Evolutionary conservation across 179 eudicot species (phyloP).

Genomic region (Carnegiea gigantea): DNA sequence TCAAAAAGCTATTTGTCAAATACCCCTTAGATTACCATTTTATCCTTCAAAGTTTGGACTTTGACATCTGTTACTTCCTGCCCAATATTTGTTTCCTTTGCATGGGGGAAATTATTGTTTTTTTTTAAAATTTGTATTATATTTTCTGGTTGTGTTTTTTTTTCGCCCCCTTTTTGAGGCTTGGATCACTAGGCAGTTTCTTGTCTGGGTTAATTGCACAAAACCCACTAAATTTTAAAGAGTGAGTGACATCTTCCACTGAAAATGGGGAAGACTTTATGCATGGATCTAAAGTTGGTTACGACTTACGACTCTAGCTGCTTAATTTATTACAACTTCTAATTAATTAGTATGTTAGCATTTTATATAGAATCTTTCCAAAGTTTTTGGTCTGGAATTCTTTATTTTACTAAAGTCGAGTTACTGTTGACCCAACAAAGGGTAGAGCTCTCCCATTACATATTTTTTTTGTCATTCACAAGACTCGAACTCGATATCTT

Average conservation of each 20-base stretch:
- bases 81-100: not conserved
- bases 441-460: not conserved
- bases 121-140: not conserved
- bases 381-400: too few relatives aligned
- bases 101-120: not conserved
- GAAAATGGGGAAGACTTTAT: conserved; percentile 4
- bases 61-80: conserved; percentile 8
- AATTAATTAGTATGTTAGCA: too few relatives aligned
- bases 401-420: too few relatives aligned
- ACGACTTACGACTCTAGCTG: not conserved
- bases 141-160: not conserved
- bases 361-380: too few relatives aligned
- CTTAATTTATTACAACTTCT: too few relatives aligned
- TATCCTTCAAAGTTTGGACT: not conserved
- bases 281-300: conserved; percentile 2
- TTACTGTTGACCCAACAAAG: too few relatives aligned
- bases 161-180: not conserved
- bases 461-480: too few relatives aligned
- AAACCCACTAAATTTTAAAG: conserved; percentile 9
- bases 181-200: conserved; percentile 10
- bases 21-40: conserved; percentile 21
- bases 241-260: conserved; percentile 5
- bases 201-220: conserved; percentile 2
- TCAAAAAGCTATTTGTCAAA: too few relatives aligned
- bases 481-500: not conserved